Base-by-base conservation (phyloP, 2,329 filamentous ascomycete species). In the Pochonia chlamydosporia region DNA sequence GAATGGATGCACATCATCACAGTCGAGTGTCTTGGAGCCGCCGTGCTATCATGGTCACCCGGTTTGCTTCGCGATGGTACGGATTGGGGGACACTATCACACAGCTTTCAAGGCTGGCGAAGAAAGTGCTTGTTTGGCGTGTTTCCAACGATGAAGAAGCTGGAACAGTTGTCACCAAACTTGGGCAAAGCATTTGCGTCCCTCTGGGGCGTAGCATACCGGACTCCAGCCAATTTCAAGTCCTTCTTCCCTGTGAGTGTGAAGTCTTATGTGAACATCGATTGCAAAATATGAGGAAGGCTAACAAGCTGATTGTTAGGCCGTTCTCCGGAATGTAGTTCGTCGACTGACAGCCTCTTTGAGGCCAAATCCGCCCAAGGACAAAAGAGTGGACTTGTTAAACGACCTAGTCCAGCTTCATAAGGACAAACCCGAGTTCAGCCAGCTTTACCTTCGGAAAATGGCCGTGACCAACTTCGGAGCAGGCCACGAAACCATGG, bases 1-100 rank as follows among this genome's bases (percentile, higher is more conserved):
- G 70, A 76, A 46, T 79, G 75, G 75, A 78, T 78, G 74, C 75
- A 79, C 58, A 77, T 79, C 47, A 63, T 76, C 16, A 69, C 67
- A 1, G 73, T 79, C 25, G 75, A 79, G 51, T 76, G 70, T 20
- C 68, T 79, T 3, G 69, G 72, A 1, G 73, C 73, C 1, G 58
- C 69, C 2, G 74, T 78, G 1, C 59, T 79, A 1, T 73, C 72
- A 0, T 78, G 75, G 75, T 76, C 75, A 0, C 75, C 75, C 0
- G 69, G 71, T 0, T 69, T 75, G 53, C 57, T 78, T 9, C 62
- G 63, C 8, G 60, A 61, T 20, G 63, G 63, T 4, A 70, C 71
- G 0, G 75, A 79, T 43, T 67, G 68, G 48, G 68, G 68, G 1
- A 72, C 75, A 0, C 70, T 75, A n/a, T 55, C 55, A 6, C 72